phyloP scores from a whole-genome alignment of 768 basidiomycete species.

The Leccinum sublutescens region DNA sequence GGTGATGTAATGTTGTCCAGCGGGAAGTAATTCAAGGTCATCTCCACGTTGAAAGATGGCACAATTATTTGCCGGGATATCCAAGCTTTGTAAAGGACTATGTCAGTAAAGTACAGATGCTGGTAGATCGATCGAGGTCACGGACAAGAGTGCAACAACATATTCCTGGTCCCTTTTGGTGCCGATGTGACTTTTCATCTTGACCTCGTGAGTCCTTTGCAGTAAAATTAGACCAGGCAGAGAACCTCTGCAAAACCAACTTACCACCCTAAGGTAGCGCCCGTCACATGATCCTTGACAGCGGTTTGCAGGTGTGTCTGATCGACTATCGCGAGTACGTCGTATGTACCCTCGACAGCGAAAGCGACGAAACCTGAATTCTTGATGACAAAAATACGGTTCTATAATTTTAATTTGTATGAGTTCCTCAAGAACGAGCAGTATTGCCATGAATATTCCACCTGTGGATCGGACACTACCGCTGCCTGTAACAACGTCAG shows the following conservation, averaged over 20 bases:
- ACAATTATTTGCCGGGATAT: slow-evolving; percentile 85
- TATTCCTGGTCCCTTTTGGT: slow-evolving; percentile 53
- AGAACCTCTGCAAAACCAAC: slow-evolving; percentile 6
- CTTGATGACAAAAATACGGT: slow-evolving; percentile 77
- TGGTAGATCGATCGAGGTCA: neutral
- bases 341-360: slow-evolving; percentile 73
- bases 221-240: slow-evolving; percentile 1
- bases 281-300: slow-evolving; percentile 63
- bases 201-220: slow-evolving; percentile 66
- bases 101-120: slow-evolving; percentile 1
- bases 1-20: slow-evolving; percentile 83
- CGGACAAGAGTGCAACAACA: slow-evolving; percentile 76
- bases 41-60: slow-evolving; percentile 82
- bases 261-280: slow-evolving; percentile 57
- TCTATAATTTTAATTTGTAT: slow-evolving; percentile 31
- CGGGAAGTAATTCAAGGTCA: slow-evolving; percentile 72
- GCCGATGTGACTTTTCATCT: slow-evolving; percentile 62
- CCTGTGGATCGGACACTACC: slow-evolving; percentile 71
- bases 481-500: slow-evolving; percentile 41
- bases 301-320: slow-evolving; percentile 70
- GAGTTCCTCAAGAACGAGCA: neutral
- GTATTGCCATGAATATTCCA: slow-evolving; percentile 11
- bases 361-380: slow-evolving; percentile 78
- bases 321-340: slow-evolving; percentile 77
- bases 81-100: slow-evolving; percentile 46